These are phyloP conservation scores for Gaeumannomyces sp. DNA, from an alignment of 2,329 filamentous ascomycete genomes.

Conservation along the genomic window DNA sequence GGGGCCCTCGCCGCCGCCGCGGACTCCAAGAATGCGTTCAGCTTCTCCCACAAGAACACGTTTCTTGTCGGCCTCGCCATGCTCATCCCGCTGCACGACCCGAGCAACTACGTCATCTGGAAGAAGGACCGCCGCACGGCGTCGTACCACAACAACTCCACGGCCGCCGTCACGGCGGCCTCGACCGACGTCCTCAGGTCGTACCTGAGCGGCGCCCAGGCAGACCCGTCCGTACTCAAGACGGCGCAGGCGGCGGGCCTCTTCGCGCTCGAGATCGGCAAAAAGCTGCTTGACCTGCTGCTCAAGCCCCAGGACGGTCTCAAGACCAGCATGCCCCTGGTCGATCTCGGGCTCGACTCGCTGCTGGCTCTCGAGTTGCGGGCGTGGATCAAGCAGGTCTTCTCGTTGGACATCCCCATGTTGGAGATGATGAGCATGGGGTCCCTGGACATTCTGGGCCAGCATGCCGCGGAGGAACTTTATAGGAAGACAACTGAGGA, in stretches of 20 bases:
- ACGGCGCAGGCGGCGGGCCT: slow-evolving; percentile 28
- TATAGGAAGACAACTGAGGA: too few relatives aligned
- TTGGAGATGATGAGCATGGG: slow-evolving; percentile 10
- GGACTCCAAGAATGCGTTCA: slow-evolving; percentile 8
- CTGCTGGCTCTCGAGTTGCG: slow-evolving; percentile 15
- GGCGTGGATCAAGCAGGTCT: slow-evolving; percentile 12
- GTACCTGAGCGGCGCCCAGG: not conserved
- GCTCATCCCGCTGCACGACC: slow-evolving; percentile 19
- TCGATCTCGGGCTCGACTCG: slow-evolving; percentile 12
- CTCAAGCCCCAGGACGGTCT: slow-evolving; percentile 4
- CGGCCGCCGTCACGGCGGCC: not conserved
- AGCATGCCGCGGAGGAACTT: not conserved
- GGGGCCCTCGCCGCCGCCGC: slow-evolving; percentile 5
- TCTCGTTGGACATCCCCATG: slow-evolving; percentile 10
- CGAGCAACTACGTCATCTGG: slow-evolving; percentile 21
- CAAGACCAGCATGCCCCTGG: slow-evolving; percentile 7
- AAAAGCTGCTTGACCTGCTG: slow-evolving; percentile 47
- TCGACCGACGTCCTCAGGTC: not conserved
- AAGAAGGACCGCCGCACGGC: slow-evolving; percentile 24
- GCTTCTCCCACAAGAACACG: slow-evolving; percentile 13
- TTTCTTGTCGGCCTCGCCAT: slow-evolving; percentile 20
- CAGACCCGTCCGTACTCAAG: slow-evolving; percentile 11
- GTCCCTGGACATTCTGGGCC: not conserved
- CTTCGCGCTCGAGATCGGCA: slow-evolving; percentile 50
- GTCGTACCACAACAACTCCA: slow-evolving; percentile 22